Evolutionary conservation across 2,329 filamentous ascomycete genomes (phyloP).

Genomic region (Gnomoniopsis smithogilvyi): DNA sequence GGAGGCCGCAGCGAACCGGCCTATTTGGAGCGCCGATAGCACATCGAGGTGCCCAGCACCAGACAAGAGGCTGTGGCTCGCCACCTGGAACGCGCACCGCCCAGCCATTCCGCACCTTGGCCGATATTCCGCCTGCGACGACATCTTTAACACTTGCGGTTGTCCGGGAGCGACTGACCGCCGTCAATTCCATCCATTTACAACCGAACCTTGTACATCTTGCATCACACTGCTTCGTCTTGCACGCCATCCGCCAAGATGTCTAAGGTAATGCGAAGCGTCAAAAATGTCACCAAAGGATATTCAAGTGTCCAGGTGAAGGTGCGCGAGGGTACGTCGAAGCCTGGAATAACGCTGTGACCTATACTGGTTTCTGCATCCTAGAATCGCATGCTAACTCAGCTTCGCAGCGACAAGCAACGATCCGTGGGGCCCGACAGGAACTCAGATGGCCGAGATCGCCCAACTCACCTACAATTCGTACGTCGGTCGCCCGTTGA

Average conservation of each 20-base stretch:
- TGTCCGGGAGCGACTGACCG: neutral
- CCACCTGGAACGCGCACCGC: constrained; percentile 12
- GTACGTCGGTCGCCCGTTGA: constrained; percentile 50
- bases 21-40: neutral
- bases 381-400: constrained; percentile 25
- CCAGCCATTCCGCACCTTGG: constrained; percentile 2
- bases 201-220: neutral
- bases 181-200: neutral
- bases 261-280: constrained; percentile 95
- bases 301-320: constrained; percentile 97
- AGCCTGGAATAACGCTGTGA: neutral
- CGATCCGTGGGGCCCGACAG: constrained; percentile 96
- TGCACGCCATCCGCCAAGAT: constrained; percentile 49
- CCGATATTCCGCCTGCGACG: constrained; percentile 7
- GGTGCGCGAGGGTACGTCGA: constrained; percentile 83
- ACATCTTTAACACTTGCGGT: neutral
- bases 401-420: constrained; percentile 83
- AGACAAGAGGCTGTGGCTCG: constrained; percentile 6
- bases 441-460: constrained; percentile 98
- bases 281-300: constrained; percentile 99
- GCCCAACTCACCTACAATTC: constrained; percentile 97
- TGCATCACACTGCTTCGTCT: neutral
- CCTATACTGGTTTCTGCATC: constrained; percentile 2
- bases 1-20: neutral
- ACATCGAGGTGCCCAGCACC: neutral